Evolutionary conservation across 495 filamentous ascomycete species (phyloP), one percentile per base, ranked within the genome.

Genomic region (Penicillium mononematosum): DNA sequence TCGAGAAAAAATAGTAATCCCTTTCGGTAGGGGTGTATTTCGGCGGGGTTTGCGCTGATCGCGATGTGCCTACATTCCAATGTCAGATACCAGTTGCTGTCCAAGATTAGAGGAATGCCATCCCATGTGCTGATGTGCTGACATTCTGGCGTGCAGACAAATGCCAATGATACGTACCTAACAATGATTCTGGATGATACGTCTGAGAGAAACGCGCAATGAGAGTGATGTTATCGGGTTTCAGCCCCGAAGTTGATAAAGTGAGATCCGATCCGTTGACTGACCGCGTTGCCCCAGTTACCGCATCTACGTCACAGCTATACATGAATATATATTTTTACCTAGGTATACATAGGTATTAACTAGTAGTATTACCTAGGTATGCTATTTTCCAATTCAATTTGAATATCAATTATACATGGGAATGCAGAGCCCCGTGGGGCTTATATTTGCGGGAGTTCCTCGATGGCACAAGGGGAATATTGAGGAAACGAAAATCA

Each of bases 41-140:
- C 41, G 62, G 55, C 57, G 55, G 58, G 61, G 46, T 45, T 38
- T 45, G 58, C 50, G 66, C 60, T 59, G 65, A 65, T 69, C 58
- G 61, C 53, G 55, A 60, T 34, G 52, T 60, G 56, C 55, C 67
- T 70, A 44, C 67, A 70, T 70, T 70, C 67, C 65, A 43, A 46
- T 53, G 42, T 55, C 27, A 55, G 41, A 38, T 43, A 42, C 42
- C 9, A 46, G 59, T 38, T 31, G 19, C 11, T 34, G 36, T 45
- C 11, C 14, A 27, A n/a, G 24, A 24, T 55, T 41, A 16, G 12
- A 24, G 41, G n/a, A 22, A 32, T 52, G 55, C n/a, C 16, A 39
- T 39, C 49, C 51, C 17, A 17, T 17, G 34, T 48, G 45, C 25
- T 12, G 45, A 8, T 17, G 25, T 34, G n/a, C 29, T 11, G 45